These are phyloP conservation scores for Euphrasia confusa DNA, from an alignment of 257 asterid species.

Conservation along the genomic window DNA sequence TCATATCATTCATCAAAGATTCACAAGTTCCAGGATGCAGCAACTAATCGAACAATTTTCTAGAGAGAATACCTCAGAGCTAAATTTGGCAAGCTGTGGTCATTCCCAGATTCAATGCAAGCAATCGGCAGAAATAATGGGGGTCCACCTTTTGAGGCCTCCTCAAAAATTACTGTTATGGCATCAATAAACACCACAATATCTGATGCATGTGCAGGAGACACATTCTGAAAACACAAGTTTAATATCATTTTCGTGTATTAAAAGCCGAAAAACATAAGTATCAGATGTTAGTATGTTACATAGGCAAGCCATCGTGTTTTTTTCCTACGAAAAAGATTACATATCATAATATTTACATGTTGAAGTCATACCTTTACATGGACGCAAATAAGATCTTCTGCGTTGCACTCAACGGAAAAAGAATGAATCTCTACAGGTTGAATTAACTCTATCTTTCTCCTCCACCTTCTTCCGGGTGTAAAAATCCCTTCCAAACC, in stretches of 20 bases:
- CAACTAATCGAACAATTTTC: constrained; percentile 13
- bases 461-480: constrained; percentile 97
- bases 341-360: constrained; percentile 10
- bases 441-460: constrained; percentile 85
- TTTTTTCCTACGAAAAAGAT: background rate
- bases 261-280: constrained; percentile 11
- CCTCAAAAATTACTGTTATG: constrained; percentile 79
- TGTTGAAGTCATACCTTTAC: constrained; percentile 54
- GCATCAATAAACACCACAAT: constrained; percentile 79
- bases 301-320: constrained; percentile 9
- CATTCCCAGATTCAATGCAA: constrained; percentile 86
- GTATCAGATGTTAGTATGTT: constrained; percentile 11
- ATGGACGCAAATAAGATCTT: constrained; percentile 89
- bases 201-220: constrained; percentile 71
- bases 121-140: constrained; percentile 73
- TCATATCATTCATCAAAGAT: constrained; percentile 17
- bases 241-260: constrained; percentile 18
- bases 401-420: constrained; percentile 86
- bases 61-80: constrained; percentile 61
- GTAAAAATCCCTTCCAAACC: constrained; percentile 94
- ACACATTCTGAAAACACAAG: constrained; percentile 72
- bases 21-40: constrained; percentile 16
- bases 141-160: constrained; percentile 80
- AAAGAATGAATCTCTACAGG: constrained; percentile 76
- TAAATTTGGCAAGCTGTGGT: constrained; percentile 72